A percentile compares a stretch with the other conserved stretches of the same genome.
Conservation (phyloP, 805 yeast species). For the Ogataea paraovalis region DNA sequence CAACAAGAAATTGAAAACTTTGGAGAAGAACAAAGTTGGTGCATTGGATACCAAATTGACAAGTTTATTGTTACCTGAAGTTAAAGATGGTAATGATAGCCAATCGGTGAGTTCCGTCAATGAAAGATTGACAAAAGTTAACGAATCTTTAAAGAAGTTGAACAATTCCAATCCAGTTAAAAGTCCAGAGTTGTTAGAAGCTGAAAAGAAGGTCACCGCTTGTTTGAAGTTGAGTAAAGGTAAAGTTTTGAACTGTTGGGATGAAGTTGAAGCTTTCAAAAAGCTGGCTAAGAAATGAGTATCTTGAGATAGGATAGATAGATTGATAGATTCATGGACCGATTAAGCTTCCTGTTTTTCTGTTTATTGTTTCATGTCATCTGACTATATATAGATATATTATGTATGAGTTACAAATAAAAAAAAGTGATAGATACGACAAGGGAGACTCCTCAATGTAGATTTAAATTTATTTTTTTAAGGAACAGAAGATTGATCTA, state of each 20-base stretch:
- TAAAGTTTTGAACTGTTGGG: constrained; percentile 76
- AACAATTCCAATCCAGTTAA: constrained; percentile 27
- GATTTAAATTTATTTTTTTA: too few species aligned
- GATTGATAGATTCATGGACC: background rate
- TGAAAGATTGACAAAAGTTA: constrained; percentile 33
- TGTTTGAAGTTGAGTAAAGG: constrained; percentile 64
- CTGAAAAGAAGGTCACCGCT: constrained; percentile 47
- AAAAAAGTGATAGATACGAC: too few species aligned
- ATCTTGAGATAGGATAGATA: constrained; percentile 1
- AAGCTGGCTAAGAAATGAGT: constrained; percentile 37
- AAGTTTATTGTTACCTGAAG: constrained; percentile 36
- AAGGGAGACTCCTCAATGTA: too few species aligned
- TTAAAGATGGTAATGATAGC: constrained; percentile 21
- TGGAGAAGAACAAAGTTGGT: constrained; percentile 49
- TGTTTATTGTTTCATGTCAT: background rate
- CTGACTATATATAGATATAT: too few species aligned
- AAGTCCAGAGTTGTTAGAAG: constrained; percentile 38
- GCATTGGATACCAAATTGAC: constrained; percentile 49
- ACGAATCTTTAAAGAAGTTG: constrained; percentile 31
- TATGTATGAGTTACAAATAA: too few species aligned
- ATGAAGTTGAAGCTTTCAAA: constrained; percentile 68
- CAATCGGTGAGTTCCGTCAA: constrained; percentile 26
- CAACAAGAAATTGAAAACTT: constrained; percentile 47
- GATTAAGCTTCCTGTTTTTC: background rate
- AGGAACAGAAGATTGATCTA: too few species aligned